Percentiles rank a stretch among this genome's conserved stretches.
Conservation (phyloP, 805 yeast species). For the Tetrapisispora taiwanensis region DNA sequence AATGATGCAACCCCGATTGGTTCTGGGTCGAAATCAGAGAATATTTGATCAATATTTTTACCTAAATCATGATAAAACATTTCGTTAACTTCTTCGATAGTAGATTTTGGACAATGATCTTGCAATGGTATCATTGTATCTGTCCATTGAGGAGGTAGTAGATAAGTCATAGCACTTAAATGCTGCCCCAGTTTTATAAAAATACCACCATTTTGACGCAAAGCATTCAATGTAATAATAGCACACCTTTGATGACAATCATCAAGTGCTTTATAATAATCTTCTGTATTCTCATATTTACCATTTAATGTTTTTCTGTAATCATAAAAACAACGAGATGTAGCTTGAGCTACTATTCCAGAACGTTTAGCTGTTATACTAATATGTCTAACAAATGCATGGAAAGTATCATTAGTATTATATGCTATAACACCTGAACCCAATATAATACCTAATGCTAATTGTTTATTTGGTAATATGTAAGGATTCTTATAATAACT, state of each 20-base stretch:
- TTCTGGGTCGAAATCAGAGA: constrained; percentile 49
- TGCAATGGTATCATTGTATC: constrained; percentile 87
- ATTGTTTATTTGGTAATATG: not conserved
- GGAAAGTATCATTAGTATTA: constrained; percentile 20
- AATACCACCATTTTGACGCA: constrained; percentile 82
- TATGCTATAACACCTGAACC: constrained; percentile 15
- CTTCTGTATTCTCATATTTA: constrained; percentile 36
- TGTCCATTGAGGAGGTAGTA: constrained; percentile 92
- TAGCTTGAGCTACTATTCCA: constrained; percentile 57
- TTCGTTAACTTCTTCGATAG: constrained; percentile 52
- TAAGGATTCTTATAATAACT: not conserved
- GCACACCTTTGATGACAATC: constrained; percentile 74
- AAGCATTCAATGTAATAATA: constrained; percentile 60
- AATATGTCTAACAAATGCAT: constrained; percentile 17
- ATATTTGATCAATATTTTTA: constrained; percentile 45
- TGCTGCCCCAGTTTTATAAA: constrained; percentile 95
- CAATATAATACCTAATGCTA: not conserved
- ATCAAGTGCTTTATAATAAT: constrained; percentile 42
- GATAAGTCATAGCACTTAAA: constrained; percentile 80
- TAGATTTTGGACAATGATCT: constrained; percentile 78
- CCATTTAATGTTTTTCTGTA: constrained; percentile 50
- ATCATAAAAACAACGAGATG: constrained; percentile 58
- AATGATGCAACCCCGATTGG: constrained; percentile 95
- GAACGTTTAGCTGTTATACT: constrained; percentile 39
- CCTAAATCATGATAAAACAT: constrained; percentile 68